A percentile compares a stretch with the other conserved stretches of the same genome.
Conservation (phyloP, 129 eudicot species). For the Flaveria robusta region DNA sequence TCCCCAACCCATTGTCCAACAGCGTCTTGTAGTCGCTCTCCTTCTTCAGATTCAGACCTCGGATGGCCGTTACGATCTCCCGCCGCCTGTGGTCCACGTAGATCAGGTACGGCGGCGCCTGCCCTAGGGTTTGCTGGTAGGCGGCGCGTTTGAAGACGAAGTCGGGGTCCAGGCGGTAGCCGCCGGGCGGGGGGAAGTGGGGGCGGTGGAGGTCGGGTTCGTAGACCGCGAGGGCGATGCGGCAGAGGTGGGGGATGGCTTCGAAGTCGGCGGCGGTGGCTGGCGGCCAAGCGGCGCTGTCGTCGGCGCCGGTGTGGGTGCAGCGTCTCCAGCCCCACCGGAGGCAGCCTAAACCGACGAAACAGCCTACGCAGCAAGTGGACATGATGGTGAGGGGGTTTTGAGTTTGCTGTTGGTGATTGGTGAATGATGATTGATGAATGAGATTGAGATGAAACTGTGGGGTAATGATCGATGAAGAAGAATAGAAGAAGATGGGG, state of each 20-base stretch:
- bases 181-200: conserved; percentile 43
- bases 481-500: no score
- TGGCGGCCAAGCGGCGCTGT: conserved; percentile 67
- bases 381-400: conserved; percentile 40
- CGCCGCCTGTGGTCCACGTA: conserved; percentile 57
- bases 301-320: conserved; percentile 74
- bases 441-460: no score
- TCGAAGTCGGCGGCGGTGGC: conserved; percentile 63
- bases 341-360: conserved; percentile 51
- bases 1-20: conserved; percentile 49
- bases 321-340: conserved; percentile 86
- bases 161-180: conserved; percentile 63
- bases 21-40: conserved; percentile 60
- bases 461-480: no score
- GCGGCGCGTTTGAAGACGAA: conserved; percentile 64
- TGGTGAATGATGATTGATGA: no score
- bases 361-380: conserved; percentile 59
- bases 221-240: conserved; percentile 58
- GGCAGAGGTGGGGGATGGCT: conserved; percentile 69
- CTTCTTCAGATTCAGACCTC: conserved; percentile 61
- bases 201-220: conserved; percentile 59
- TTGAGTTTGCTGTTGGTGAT: no score
- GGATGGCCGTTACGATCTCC: conserved; percentile 63
- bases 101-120: conserved; percentile 68
- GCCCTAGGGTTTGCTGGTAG: conserved; percentile 56